Base-by-base conservation (phyloP, 371 early-diverging fungal species). In the Saksenaea vasiformis region DNA sequence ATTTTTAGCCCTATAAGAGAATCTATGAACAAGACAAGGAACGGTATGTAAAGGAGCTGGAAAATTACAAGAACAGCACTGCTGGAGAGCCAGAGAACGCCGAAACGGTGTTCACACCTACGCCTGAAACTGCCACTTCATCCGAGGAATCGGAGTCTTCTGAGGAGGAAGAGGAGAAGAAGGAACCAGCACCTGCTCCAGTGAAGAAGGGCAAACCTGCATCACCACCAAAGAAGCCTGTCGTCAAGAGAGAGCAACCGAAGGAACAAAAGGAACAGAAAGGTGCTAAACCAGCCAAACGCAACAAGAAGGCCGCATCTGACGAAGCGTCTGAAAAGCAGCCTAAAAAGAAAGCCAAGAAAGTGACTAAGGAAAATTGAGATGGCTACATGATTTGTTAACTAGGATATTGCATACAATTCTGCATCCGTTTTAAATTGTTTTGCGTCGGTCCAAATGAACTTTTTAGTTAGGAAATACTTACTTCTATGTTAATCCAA, bases 1-100 rank as follows among this genome's bases (percentile, higher is more conserved):
- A 7, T 31, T 51, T 13, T 1, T 38, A 24, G 57, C 39, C 10
- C 39, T 38, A 15, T 10, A 28, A 38, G 57, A 43, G 15, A 3
- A 38, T 64, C 35, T 58, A 41, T 22, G 19, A 37, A 34, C 19
- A 57, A 53, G 65, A 57, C 59, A 57, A 53, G 51, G 59, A 58
- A 19, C 47, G 65, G 9, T 58, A 58, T 53, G 37, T 11, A 17
- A 41, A 58, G 36, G 65, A 64, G 35, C 27, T 51, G 14, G 58
- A 44, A 38, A 51, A 26, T 5, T 64, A 51, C 59, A 63, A 62
- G 31, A 24, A 24, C 11, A 10, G 22, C 38, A 19, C 34, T 10
- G 58, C 22, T 2, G 36, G 35, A 22, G 47, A 60, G 47, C 41
- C n/a, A 13, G 19, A 41, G 5, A 24, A 13, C 24, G 22, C 59